Evolutionary conservation across 768 basidiomycete species (phyloP).

Genomic region (Punctularia strigosozonata): DNA sequence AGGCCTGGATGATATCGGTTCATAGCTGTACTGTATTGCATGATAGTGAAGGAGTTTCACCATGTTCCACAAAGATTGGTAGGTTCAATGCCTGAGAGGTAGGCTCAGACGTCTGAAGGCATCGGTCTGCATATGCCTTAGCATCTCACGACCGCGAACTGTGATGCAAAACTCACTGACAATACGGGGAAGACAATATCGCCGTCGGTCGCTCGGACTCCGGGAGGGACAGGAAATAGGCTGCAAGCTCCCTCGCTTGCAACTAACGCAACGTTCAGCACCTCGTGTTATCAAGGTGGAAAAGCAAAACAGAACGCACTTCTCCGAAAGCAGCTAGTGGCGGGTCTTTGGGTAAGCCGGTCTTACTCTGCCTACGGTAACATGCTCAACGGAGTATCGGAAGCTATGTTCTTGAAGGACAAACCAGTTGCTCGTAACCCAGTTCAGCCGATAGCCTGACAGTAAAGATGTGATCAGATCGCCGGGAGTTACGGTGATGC

Average conservation of each 20-base stretch:
- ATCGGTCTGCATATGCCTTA: conserved; percentile 49
- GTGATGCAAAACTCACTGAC: conserved; percentile 26
- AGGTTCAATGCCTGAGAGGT: conserved; percentile 45
- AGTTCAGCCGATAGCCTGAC: conserved; percentile 66
- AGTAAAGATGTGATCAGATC: conserved; percentile 4
- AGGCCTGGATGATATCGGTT: conserved; percentile 29
- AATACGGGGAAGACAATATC: conserved; percentile 80
- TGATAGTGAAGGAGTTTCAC: conserved; percentile 21
- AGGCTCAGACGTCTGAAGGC: conserved; percentile 69
- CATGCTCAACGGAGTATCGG: neutral
- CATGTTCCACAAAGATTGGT: conserved; percentile 74
- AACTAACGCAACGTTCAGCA: conserved; percentile 21
- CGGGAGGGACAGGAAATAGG: conserved; percentile 52
- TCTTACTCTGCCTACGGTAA: conserved; percentile 14
- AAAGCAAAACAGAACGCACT: conserved; percentile 20
- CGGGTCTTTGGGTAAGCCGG: conserved; percentile 63
- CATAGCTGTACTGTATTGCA: neutral
- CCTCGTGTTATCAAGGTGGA: neutral
- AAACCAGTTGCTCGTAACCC: conserved; percentile 57
- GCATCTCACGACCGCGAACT: neutral
- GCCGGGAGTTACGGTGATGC: neutral
- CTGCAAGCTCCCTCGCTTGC: conserved; percentile 66
- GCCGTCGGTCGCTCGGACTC: conserved; percentile 58
- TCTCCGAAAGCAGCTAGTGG: conserved; percentile 65
- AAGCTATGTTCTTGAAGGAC: conserved; percentile 8